phyloP scores from a whole-genome alignment of 2,329 filamentous ascomycete species.

The Lecanosticta acicola region DNA sequence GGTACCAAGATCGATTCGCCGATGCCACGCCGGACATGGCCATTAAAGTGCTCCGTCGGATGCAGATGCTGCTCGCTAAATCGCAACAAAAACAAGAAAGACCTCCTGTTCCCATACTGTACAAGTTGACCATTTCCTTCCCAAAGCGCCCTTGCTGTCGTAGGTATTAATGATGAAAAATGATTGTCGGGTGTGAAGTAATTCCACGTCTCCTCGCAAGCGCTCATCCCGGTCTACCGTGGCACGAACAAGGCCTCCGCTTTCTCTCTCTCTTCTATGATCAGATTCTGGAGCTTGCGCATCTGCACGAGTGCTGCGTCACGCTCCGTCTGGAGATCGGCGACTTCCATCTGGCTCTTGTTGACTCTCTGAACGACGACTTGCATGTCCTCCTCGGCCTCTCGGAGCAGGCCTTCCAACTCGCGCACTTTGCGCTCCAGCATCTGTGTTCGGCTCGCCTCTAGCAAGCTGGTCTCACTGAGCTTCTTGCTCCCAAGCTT shows the following conservation, averaged over 20 bases:
- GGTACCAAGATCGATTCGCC: not conserved
- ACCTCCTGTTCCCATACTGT: not conserved
- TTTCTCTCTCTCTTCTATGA: slow-evolving; percentile 59
- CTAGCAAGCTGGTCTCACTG: slow-evolving; percentile 47
- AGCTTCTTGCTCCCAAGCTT: slow-evolving; percentile 56
- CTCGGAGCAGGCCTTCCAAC: slow-evolving; percentile 71
- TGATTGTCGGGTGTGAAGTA: not conserved
- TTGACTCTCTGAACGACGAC: slow-evolving; percentile 80
- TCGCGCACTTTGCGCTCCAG: slow-evolving; percentile 76
- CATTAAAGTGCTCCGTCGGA: not conserved
- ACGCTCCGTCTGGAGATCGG: slow-evolving; percentile 67
- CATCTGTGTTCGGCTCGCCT: slow-evolving; percentile 66
- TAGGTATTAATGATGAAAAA: not conserved
- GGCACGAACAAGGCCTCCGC: slow-evolving; percentile 41
- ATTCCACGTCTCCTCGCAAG: not conserved
- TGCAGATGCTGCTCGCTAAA: slow-evolving; percentile 1
- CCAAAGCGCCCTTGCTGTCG: not conserved
- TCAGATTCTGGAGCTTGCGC: slow-evolving; percentile 60
- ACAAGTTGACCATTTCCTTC: not conserved
- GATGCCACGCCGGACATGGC: not conserved
- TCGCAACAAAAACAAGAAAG: not conserved
- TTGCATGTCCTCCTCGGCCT: slow-evolving; percentile 76
- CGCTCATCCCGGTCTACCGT: not conserved
- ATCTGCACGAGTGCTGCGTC: slow-evolving; percentile 71
- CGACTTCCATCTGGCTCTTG: slow-evolving; percentile 74